Conservation (phyloP, 768 basidiomycete species). For the Austroboletus eburneus region DNA sequence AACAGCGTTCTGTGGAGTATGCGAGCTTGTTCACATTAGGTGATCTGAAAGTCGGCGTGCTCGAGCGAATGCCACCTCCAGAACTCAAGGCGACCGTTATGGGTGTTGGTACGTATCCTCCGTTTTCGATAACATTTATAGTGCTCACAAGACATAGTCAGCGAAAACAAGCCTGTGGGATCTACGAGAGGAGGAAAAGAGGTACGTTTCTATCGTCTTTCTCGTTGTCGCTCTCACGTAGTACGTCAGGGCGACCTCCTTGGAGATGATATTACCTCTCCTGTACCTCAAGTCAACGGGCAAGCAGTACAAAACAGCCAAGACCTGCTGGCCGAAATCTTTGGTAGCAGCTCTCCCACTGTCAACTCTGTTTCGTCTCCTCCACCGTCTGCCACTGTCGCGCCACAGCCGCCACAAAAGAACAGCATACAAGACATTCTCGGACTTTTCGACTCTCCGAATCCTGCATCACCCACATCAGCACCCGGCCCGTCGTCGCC, state of each 20-base stretch:
- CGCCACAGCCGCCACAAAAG: constrained; percentile 47
- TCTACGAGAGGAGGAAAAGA: constrained; percentile 78
- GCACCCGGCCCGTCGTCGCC: constrained; percentile 28
- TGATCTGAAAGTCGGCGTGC: constrained; percentile 74
- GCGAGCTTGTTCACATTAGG: constrained; percentile 77
- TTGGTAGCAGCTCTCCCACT: constrained; percentile 50
- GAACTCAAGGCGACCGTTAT: constrained; percentile 97
- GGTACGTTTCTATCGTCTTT: constrained; percentile 34
- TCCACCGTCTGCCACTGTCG: constrained; percentile 37
- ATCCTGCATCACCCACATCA: constrained; percentile 25
- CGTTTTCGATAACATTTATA: neutral
- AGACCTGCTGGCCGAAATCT: constrained; percentile 90
- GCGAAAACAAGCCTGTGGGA: constrained; percentile 95
- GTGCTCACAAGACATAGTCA: constrained; percentile 48
- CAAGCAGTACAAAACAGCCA: constrained; percentile 59
- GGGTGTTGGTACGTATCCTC: constrained; percentile 65
- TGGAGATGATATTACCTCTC: constrained; percentile 63
- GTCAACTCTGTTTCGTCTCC: constrained; percentile 25
- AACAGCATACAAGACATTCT: constrained; percentile 86
- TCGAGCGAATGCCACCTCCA: constrained; percentile 99
- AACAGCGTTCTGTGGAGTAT: constrained; percentile 95
- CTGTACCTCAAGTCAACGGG: constrained; percentile 41
- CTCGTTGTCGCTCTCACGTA: constrained; percentile 1
- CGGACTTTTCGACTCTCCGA: constrained; percentile 67
- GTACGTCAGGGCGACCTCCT: constrained; percentile 61